Base-by-base conservation (phyloP, 176 grass and related monocot genomes). In the Bothriochloa decipiens region DNA sequence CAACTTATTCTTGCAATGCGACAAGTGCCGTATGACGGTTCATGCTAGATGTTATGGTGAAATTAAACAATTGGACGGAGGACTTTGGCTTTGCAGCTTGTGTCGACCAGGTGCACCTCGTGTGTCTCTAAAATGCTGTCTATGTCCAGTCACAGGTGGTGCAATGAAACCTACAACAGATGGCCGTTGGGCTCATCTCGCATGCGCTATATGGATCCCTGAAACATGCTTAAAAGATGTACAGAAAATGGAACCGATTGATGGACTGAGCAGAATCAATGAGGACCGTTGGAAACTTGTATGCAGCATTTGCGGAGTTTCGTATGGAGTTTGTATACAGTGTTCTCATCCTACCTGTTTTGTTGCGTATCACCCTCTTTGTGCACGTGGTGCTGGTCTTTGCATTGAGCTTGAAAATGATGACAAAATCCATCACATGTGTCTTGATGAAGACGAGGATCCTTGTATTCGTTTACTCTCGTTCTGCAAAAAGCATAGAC, bases 301-400 rank as follows among this genome's bases (percentile, higher is more conserved):
- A 64, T 99, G 96, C 86, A 99, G 93, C 87, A 99, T 99, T 74
- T 99, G 96, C 55, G 86, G 89, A 53, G 96, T 99, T 92, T 84
- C 93, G 69, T 99, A 99, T 88, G 96, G 96, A 78, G 96, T 88
- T 87, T 99, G 96, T 76, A 99, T 99, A 89, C 96, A 99, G 96
- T 99, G 96, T 65, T 99, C 96, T 68, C 93, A 99, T 92, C 85
- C 92, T 80, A 99, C 87, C 8, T 99, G 96, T 36, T 89, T 89
- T 87, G 93, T 99, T 81, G 96, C 96, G 52, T 99, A 99, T 90
- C 96, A 99, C 60, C 93, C 96, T 85, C 93, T 99, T 47, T 99
- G 96, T 28, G 96, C 96, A 72, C 96, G 96, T 91, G 96, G 89
- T 99, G 96, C 96, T 87, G 96, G 91, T 75, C 96, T 99, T 72